Base-by-base conservation (phyloP, 768 basidiomycete species). In the Tulasnella sp. region DNA sequence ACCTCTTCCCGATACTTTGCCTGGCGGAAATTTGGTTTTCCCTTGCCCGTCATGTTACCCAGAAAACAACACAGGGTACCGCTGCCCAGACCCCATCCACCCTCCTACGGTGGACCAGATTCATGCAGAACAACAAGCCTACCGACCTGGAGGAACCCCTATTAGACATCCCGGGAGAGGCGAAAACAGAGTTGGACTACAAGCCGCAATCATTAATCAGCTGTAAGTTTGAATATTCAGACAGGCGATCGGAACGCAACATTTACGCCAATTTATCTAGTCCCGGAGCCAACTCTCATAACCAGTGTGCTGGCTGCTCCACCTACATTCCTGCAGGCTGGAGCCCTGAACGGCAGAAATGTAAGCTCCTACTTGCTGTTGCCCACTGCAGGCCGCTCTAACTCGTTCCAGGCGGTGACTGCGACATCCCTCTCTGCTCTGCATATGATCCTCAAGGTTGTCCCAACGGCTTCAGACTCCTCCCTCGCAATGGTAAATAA, bases 41-140 rank as follows among this genome's bases (percentile, higher is more conserved):
- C 78, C 78, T 12, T 79, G 78, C 34, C 78, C 78, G 16, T 79
- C 78, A 21, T 79, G 78, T 72, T 46, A 46, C 34, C 36, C 78
- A 7, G 78, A 74, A 14, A 79, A 79, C 71, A 34, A 44, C 24
- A 79, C 78, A 1, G 78, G 78, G 14, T 79, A 79, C 38, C 40
- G 40, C 5, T 79, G 78, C 48, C 78, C 68, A 21, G 44, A 79
- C 18, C 78, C 78, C 27, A 79, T 79, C 46, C 42, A 72, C n/a
- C 31, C 44, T 7, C 78, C 78, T 1, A 73, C 78, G 9, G 3
- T 18, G 42, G 78, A 71, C 0, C 78, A 79, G 40, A 79, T 79
- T 39, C 39, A 68, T 10, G 71, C 44, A 38, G 78, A 79, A 44
- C 78, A 79, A 48, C 71, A 79, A 40, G 78, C 78, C 21, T 52